Evolutionary conservation across 176 grass and related monocot species (phyloP), one percentile per base, ranked within the genome.

Genomic region (Avena insularis): DNA sequence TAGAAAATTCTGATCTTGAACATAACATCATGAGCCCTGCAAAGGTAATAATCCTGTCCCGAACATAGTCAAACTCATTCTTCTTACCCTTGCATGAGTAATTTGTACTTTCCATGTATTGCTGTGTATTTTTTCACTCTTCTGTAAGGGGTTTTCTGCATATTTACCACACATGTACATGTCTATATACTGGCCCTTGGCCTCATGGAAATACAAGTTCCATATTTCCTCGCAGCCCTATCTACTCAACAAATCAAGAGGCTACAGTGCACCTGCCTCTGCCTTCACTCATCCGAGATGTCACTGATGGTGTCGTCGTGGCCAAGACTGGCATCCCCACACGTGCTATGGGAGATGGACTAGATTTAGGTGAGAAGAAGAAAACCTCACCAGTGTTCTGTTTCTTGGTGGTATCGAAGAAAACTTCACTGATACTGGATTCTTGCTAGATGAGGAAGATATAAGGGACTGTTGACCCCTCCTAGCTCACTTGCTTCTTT

Each of bases 1-100:
- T 78, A 70, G 38, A 80, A 36, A 59, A 79, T 79, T 83, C 87
- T 81, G 73, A 83, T 81, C 75, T 68, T 79, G 85, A 88, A 14
- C 78, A 51, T 46, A 60, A 46, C 38, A 79, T 56, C 82, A 77
- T 36, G n/a, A 82, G 63, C 65, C 76, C 86, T 63, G 45, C 3
- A 40, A 78, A 89, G 82, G 92, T 90, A 84, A 63, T 66, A 25
- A 60, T 78, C 81, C 29, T 77, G 27, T 35, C 75, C 8, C 51
- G 8, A 76, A 83, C 40, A 53, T 85, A 38, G 12, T 63, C 54
- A 25, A 77, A 9, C 15, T 77, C 43, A 25, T 74, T 46, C 45
- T 54, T 85, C n/a, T 64, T 53, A 51, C 27, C 17, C 19, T 58
- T 58, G 56, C 20, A 20, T 20, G 56, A 58, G 56, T 58, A 58